Evolutionary conservation across 768 basidiomycete species (phyloP), one percentile per base, ranked within the genome.

Genomic region (Paxillus ammoniavirescens): DNA sequence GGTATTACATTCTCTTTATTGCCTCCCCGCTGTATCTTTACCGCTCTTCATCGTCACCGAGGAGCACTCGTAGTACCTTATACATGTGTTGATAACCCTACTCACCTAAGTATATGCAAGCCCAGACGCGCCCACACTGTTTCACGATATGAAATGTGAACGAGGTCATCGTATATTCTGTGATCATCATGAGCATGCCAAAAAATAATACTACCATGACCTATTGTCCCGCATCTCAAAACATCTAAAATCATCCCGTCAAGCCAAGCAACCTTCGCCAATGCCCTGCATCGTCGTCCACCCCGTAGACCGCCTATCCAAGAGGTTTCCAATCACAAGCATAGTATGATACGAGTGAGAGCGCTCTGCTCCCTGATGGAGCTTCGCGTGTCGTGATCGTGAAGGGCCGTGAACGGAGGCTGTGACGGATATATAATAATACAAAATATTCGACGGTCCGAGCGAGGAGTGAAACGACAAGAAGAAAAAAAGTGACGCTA

Each of bases 351-450:
- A 57, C 55, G 50, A 56, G 55, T 48, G 50, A 62, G 54, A 53
- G 45, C 26, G 23, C 53, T 61, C 49, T 48, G 64, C 56, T 58
- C 61, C 82, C 81, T 82, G 59, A 83, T 80, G 13, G 81, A 81
- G 49, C 81, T 80, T 38, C 73, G 75, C 33, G 77, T 77, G 59
- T 76, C 76, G 21, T 77, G 75, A 63, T 78, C 75, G 5, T 54
- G 52, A 49, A 54, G 44, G 42, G n/a, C 40, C 28, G 8, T n/a
- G 5, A 38, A 49, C 49, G 36, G 31, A 30, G 53, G 46, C 31
- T 37, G 38, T 35, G 23, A 57, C 54, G 54, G 48, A 61, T 64
- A 70, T 60, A 57, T 65, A 63, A 66, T 52, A 72, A 68, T 72
- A 70, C 70, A 72, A 60, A 71, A 62, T 40, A 53, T 53, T 65